Evolutionary conservation across 805 yeast species (phyloP).

Genomic region (Wickerhamiella lipophila): DNA sequence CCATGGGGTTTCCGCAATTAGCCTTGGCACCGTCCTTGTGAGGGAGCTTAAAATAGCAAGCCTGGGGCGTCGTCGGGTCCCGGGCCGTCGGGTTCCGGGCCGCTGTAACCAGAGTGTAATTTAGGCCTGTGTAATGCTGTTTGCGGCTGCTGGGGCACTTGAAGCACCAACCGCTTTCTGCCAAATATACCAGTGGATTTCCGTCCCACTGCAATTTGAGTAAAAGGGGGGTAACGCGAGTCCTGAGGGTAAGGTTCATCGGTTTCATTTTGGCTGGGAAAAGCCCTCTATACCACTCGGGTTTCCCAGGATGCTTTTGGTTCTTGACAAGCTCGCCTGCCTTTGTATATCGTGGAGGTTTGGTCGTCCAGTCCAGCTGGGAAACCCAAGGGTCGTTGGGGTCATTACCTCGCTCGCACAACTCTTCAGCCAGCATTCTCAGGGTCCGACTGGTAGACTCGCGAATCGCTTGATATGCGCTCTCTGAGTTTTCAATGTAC

Average conservation of each 20-base stretch:
- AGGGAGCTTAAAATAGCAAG: constrained; percentile 52
- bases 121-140: constrained; percentile 28
- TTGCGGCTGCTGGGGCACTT: constrained; percentile 34
- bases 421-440: constrained; percentile 44
- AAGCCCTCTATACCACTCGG: constrained; percentile 77
- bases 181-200: constrained; percentile 69
- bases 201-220: constrained; percentile 76
- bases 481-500: constrained; percentile 60
- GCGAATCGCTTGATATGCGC: constrained; percentile 46
- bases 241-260: constrained; percentile 52
- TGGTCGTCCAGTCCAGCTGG: constrained; percentile 78
- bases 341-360: constrained; percentile 49
- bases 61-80: too few relatives aligned
- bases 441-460: constrained; percentile 46
- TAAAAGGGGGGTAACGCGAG: constrained; percentile 65
- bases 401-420: constrained; percentile 35
- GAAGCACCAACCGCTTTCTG: constrained; percentile 80
- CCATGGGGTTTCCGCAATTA: constrained; percentile 62
- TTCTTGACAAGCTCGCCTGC: constrained; percentile 41
- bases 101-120: constrained; percentile 26
- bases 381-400: constrained; percentile 71
- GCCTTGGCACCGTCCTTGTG: constrained; percentile 72
- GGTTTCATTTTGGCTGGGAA: constrained; percentile 31
- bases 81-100: too few relatives aligned
- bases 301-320: constrained; percentile 79